Percentiles rank a stretch among this genome's conserved stretches.
These are phyloP conservation scores for Stentor roeselii DNA, from an alignment of 73 alveolate genomes.

Conservation along the genomic window DNA sequence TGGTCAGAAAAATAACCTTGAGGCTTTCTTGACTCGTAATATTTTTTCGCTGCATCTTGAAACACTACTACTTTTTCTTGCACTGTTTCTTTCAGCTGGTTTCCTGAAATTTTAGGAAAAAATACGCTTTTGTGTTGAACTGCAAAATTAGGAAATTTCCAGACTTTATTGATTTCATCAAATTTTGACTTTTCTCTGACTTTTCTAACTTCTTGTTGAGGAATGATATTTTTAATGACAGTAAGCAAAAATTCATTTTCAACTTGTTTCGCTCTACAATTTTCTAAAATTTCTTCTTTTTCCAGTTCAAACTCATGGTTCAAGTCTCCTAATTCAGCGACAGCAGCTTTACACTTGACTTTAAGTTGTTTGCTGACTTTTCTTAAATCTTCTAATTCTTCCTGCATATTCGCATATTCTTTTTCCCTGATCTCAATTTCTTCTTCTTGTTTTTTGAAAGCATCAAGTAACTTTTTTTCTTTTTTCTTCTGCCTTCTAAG, in stretches of 20 bases:
- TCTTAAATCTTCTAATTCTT: slow-evolving; percentile 45
- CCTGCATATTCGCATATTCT: slow-evolving; percentile 41
- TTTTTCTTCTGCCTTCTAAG: slow-evolving; percentile 60
- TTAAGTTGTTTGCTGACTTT: slow-evolving; percentile 19
- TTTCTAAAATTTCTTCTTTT: slow-evolving; percentile 47
- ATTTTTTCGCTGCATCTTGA: slow-evolving; percentile 1
- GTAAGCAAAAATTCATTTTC: slow-evolving; percentile 34
- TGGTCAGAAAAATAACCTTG: neutral
- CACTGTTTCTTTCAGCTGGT: neutral
- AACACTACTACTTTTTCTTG: neutral
- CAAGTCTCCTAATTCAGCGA: slow-evolving; percentile 42
- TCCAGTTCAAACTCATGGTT: slow-evolving; percentile 43
- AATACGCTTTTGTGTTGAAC: neutral
- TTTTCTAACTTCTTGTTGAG: slow-evolving; percentile 36
- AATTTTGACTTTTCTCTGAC: slow-evolving; percentile 37
- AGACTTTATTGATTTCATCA: slow-evolving; percentile 42
- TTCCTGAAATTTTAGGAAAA: neutral
- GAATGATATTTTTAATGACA: slow-evolving; percentile 32
- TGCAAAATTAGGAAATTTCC: slow-evolving; percentile 51
- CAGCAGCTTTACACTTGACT: slow-evolving; percentile 33
- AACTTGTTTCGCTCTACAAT: slow-evolving; percentile 33
- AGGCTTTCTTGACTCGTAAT: neutral
- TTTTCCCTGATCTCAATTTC: slow-evolving; percentile 41
- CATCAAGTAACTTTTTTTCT: slow-evolving; percentile 60
- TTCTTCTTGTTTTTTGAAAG: slow-evolving; percentile 53